A percentile compares a stretch with the other conserved stretches of the same genome.
Evolutionary conservation across 2,329 filamentous ascomycete species (phyloP).

Genomic region (Ascochyta clinopodiicola): DNA sequence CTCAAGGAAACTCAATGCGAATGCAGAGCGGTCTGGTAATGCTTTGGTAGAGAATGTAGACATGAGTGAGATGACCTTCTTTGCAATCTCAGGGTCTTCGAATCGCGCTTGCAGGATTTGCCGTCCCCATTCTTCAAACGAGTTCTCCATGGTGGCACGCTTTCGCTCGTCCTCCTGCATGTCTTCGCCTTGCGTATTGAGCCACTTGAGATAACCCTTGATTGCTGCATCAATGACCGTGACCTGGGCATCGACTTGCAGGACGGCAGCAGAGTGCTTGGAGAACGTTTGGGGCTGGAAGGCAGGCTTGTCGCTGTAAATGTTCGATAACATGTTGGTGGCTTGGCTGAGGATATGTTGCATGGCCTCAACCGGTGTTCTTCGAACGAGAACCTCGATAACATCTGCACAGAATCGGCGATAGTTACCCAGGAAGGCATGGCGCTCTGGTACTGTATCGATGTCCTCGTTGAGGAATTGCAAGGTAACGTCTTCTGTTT

Average conservation of each 20-base stretch:
- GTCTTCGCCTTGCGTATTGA: constrained; percentile 59
- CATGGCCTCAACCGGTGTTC: constrained; percentile 83
- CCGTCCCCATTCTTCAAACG: constrained; percentile 75
- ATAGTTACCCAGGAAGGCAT: constrained; percentile 96
- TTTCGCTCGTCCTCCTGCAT: constrained; percentile 59
- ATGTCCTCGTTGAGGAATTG: constrained; percentile 91
- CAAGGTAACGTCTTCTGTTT: constrained; percentile 79
- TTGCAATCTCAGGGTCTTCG: constrained; percentile 84
- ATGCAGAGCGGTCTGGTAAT: constrained; percentile 75
- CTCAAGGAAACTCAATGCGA: constrained; percentile 89
- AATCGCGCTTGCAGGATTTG: constrained; percentile 73
- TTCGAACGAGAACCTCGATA: constrained; percentile 84
- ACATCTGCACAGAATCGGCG: constrained; percentile 86
- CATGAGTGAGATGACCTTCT: constrained; percentile 79
- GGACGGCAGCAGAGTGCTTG: constrained; percentile 73
- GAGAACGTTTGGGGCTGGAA: constrained; percentile 64
- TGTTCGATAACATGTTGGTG: constrained; percentile 73
- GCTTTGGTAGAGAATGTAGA: constrained; percentile 85
- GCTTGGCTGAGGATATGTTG: constrained; percentile 84
- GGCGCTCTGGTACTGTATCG: constrained; percentile 89
- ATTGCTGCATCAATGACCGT: constrained; percentile 87
- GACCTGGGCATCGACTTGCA: constrained; percentile 87
- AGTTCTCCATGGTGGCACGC: constrained; percentile 64
- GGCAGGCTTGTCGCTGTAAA: constrained; percentile 73
- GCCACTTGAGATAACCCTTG: constrained; percentile 88